Conservation (phyloP, 2,329 filamentous ascomycete genomes). For the Colletotrichum sp. region DNA sequence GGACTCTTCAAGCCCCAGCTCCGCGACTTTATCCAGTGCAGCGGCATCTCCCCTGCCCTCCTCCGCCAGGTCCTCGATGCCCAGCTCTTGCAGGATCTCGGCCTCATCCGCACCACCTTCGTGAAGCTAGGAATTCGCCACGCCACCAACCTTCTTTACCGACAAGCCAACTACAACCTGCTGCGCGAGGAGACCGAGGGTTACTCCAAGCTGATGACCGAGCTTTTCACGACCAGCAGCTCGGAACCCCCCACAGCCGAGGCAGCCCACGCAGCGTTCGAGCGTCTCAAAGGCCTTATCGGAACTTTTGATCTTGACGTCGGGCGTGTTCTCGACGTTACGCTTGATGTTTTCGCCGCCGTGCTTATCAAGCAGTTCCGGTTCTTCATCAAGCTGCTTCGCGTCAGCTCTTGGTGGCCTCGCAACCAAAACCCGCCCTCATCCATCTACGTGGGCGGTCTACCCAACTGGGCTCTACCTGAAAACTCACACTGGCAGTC, state of each 20-base stretch:
- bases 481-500: conserved; percentile 67
- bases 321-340: conserved; percentile 91
- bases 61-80: conserved; percentile 88
- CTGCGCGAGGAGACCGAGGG: conserved; percentile 95
- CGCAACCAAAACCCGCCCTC: conserved; percentile 54
- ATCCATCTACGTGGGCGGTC: conserved; percentile 60
- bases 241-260: conserved; percentile 75
- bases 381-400: conserved; percentile 93
- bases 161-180: conserved; percentile 96
- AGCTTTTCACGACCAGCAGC: conserved; percentile 89
- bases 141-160: conserved; percentile 90
- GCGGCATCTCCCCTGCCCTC: conserved; percentile 71
- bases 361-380: conserved; percentile 90
- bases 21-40: conserved; percentile 72
- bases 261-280: conserved; percentile 83
- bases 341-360: conserved; percentile 92
- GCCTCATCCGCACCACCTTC: conserved; percentile 86
- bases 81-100: conserved; percentile 74
- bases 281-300: conserved; percentile 91
- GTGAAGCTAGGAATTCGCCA: conserved; percentile 83
- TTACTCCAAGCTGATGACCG: conserved; percentile 94
- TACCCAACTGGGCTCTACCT: conserved; percentile 88
- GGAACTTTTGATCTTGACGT: conserved; percentile 98
- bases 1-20: conserved; percentile 55
- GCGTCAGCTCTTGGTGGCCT: conserved; percentile 97